Evolutionary conservation across 2,329 filamentous ascomycete genomes (phyloP).

Genomic region (Ploettnerulaceae sp.): DNA sequence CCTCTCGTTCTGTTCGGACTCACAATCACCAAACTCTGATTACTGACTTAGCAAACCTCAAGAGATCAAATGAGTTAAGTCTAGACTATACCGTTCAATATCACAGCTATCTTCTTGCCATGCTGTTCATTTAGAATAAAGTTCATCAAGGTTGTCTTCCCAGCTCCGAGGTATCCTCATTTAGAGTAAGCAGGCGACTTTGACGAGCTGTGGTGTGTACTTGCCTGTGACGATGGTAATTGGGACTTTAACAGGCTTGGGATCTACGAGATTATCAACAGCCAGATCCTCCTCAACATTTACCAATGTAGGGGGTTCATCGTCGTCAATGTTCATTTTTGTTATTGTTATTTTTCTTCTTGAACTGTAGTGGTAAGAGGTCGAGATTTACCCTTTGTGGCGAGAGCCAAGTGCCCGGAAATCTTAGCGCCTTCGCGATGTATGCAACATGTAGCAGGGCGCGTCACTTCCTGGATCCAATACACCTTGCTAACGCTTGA

Average conservation of each 20-base stretch:
- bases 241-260: constrained; percentile 61
- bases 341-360: not conserved
- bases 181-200: constrained; percentile 3
- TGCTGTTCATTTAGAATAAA: constrained; percentile 93
- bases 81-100: constrained; percentile 70
- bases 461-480: not conserved
- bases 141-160: constrained; percentile 92
- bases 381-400: not conserved
- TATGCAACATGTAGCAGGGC: constrained; percentile 6
- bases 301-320: constrained; percentile 64
- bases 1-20: too few relatives aligned
- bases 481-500: not conserved
- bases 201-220: constrained; percentile 10
- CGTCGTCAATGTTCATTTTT: constrained; percentile 57
- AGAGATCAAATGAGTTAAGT: not conserved
- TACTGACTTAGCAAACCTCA: constrained; percentile 17
- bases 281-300: constrained; percentile 38
- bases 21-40: constrained; percentile 78
- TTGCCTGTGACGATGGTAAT: constrained; percentile 80
- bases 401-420: not conserved
- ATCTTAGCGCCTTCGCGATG: constrained; percentile 1
- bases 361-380: not conserved
- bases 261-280: constrained; percentile 42
- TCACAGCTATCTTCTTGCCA: constrained; percentile 97
- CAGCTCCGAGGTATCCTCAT: constrained; percentile 87